These are phyloP conservation scores for Beauveria asiatica DNA, from an alignment of 2,329 filamentous ascomycete genomes.

Conservation along the genomic window DNA sequence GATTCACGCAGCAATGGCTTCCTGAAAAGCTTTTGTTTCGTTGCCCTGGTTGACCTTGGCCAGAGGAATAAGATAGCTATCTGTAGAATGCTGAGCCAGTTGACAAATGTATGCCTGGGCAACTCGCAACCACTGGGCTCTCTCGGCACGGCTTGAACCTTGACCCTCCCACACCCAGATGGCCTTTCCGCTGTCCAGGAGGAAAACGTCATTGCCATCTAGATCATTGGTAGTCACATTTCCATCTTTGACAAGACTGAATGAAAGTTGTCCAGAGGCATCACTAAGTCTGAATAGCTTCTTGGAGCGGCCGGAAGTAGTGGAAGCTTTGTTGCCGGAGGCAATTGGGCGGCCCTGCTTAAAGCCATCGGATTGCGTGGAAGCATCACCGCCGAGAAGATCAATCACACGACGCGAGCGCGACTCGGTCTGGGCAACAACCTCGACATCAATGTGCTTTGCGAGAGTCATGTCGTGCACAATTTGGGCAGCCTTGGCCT, in stretches of 20 bases:
- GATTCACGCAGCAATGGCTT: conserved; percentile 30
- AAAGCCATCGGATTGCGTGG: conserved; percentile 31
- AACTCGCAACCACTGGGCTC: conserved; percentile 50
- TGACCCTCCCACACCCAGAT: conserved; percentile 62
- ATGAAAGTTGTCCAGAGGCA: conserved; percentile 46
- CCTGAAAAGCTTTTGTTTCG: conserved; percentile 45
- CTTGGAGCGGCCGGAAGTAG: conserved; percentile 18
- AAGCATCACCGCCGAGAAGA: conserved; percentile 42
- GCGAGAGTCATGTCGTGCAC: conserved; percentile 56
- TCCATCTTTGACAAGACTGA: conserved; percentile 51
- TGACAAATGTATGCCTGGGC: conserved; percentile 46
- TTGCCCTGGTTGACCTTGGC: conserved; percentile 49
- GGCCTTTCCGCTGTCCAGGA: conserved; percentile 47
- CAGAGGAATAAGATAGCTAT: conserved; percentile 39
- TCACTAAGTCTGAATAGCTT: conserved; percentile 57
- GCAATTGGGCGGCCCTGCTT: conserved; percentile 32
- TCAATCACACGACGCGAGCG: conserved; percentile 46
- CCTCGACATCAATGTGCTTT: conserved; percentile 57
- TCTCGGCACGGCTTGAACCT: conserved; percentile 49
- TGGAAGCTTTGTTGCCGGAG: conserved; percentile 17
- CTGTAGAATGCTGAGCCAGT: conserved; percentile 24
- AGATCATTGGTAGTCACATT: conserved; percentile 40
- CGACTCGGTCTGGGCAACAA: conserved; percentile 52
- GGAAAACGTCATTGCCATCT: conserved; percentile 52
- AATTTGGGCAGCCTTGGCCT: conserved; percentile 58